These are phyloP conservation scores for Suillus ampliporus DNA, from an alignment of 768 basidiomycete genomes.

Conservation along the genomic window DNA sequence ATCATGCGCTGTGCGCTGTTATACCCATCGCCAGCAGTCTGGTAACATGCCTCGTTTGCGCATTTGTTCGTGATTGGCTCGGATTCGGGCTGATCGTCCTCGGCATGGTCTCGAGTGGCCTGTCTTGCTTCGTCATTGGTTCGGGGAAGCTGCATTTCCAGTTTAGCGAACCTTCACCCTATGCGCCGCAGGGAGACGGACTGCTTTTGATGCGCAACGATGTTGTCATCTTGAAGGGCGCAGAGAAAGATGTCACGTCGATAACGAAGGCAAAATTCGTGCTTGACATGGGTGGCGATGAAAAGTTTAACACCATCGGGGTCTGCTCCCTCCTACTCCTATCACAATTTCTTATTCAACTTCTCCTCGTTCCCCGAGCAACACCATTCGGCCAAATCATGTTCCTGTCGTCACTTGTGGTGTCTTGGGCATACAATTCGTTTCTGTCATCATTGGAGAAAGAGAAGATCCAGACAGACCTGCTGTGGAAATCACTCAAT, in stretches of 20 bases:
- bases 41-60: slow-evolving; percentile 32
- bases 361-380: slow-evolving; percentile 39
- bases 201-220: slow-evolving; percentile 25
- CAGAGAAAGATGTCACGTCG: slow-evolving; percentile 30
- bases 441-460: slow-evolving; percentile 38
- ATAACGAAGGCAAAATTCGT: slow-evolving; percentile 36
- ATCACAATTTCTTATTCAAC: slow-evolving; percentile 36
- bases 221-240: slow-evolving; percentile 34
- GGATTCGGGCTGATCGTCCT: slow-evolving; percentile 37
- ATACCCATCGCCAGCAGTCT: slow-evolving; percentile 33
- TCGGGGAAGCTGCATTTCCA: slow-evolving; percentile 26
- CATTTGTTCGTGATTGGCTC: slow-evolving; percentile 34
- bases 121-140: slow-evolving; percentile 37
- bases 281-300: slow-evolving; percentile 17
- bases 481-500: slow-evolving; percentile 24
- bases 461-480: slow-evolving; percentile 23
- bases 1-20: slow-evolving; percentile 22
- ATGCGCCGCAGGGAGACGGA: slow-evolving; percentile 33
- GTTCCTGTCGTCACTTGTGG: slow-evolving; percentile 37
- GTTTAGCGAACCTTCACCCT: slow-evolving; percentile 19
- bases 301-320: slow-evolving; percentile 22
- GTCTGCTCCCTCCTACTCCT: slow-evolving; percentile 34
- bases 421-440: slow-evolving; percentile 42
- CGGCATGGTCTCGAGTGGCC: slow-evolving; percentile 39
- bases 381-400: slow-evolving; percentile 40